Evolutionary conservation across 2,329 filamentous ascomycete genomes (phyloP).

Genomic region (Ophiostoma sp.): DNA sequence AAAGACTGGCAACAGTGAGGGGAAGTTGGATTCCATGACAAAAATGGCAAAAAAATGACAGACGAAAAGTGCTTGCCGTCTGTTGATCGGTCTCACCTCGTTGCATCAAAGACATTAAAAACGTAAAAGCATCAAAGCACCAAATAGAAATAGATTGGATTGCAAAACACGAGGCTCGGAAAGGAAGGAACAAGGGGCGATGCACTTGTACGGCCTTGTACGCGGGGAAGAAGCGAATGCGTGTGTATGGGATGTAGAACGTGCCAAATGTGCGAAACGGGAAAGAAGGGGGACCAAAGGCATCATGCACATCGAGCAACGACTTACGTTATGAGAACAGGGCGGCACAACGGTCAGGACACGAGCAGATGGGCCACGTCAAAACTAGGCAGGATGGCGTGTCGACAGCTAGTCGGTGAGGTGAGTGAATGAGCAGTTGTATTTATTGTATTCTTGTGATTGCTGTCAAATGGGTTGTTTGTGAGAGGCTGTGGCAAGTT

Average conservation of each 20-base stretch:
- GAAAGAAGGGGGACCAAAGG: neutral
- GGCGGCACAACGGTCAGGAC: neutral
- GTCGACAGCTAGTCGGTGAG: constrained; percentile 25
- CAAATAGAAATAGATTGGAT: neutral
- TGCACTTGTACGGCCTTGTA: neutral
- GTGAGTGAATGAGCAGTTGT: neutral
- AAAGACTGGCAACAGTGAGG: neutral
- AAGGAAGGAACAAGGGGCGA: neutral
- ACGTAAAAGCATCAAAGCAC: neutral
- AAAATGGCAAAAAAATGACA: constrained; percentile 6
- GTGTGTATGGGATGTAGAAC: neutral
- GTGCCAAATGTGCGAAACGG: neutral
- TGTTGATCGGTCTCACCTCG: neutral
- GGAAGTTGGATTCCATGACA: neutral
- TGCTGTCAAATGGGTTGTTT: constrained; percentile 4
- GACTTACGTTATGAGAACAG: constrained; percentile 24
- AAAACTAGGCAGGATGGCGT: constrained; percentile 25
- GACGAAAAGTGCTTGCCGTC: neutral
- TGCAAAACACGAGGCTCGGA: constrained; percentile 1
- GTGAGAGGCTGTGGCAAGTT: neutral
- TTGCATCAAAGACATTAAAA: neutral
- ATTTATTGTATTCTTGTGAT: neutral
- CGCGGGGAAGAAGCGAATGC: neutral
- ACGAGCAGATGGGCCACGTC: constrained; percentile 18
- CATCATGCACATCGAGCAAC: neutral